phyloP scores from a whole-genome alignment of 2,329 filamentous ascomycete species.

The Zalaria sp. region DNA sequence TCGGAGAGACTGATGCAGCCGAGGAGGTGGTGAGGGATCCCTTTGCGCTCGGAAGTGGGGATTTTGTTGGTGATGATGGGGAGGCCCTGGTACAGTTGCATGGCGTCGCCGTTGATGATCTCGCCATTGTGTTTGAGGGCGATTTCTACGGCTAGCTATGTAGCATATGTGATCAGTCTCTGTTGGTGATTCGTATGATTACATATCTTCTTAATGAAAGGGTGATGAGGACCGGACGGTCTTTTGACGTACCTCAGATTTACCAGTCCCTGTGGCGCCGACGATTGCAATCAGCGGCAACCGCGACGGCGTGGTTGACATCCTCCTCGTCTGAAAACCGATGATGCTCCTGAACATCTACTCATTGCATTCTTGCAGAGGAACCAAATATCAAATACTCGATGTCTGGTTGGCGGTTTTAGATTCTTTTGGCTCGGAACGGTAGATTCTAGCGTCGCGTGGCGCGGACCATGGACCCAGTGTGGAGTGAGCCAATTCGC shows the following conservation, averaged over 20 bases:
- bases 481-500: no score
- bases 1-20: slow-evolving; percentile 63
- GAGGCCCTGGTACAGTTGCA: slow-evolving; percentile 89
- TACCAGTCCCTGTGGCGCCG: slow-evolving; percentile 85
- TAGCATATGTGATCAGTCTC: neutral
- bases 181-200: slow-evolving; percentile 20
- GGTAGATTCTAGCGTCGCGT: no score
- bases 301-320: neutral
- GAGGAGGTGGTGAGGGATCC: slow-evolving; percentile 77
- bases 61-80: slow-evolving; percentile 96
- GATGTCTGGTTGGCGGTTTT: no score
- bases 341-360: no score
- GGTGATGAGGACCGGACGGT: neutral
- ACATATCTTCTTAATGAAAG: neutral
- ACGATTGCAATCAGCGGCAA: slow-evolving; percentile 66
- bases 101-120: slow-evolving; percentile 92
- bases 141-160: slow-evolving; percentile 75
- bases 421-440: no score
- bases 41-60: slow-evolving; percentile 55
- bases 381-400: no score
- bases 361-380: no score
- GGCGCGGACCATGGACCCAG: no score
- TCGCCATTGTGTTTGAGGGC: slow-evolving; percentile 77
- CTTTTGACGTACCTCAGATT: slow-evolving; percentile 56
- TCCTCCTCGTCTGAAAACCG: neutral